Evolutionary conservation across 768 basidiomycete genomes (phyloP).

Genomic region (Vishniacozyma victoriae): DNA sequence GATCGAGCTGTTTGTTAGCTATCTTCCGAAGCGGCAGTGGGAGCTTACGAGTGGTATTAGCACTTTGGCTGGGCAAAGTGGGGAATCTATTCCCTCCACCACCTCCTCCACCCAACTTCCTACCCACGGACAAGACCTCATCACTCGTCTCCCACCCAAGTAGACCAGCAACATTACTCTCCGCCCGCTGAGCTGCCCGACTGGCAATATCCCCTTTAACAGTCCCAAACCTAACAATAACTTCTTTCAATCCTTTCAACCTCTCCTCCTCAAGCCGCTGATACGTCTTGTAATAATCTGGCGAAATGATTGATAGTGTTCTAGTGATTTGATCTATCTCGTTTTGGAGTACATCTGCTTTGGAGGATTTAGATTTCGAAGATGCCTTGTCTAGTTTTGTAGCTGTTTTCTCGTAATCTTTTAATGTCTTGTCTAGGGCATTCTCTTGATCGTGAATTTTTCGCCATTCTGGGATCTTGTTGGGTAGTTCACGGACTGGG

Average conservation of each 20-base stretch:
- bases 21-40: neutral
- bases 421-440: conserved; percentile 44
- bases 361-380: conserved; percentile 32
- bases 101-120: conserved; percentile 20
- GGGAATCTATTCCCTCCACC: conserved; percentile 11
- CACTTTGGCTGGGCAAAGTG: conserved; percentile 6
- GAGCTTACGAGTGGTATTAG: conserved; percentile 26
- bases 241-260: conserved; percentile 40
- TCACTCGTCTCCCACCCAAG: conserved; percentile 43
- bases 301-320: conserved; percentile 33
- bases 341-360: conserved; percentile 28
- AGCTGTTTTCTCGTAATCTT: conserved; percentile 43
- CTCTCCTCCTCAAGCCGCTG: conserved; percentile 41
- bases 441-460: conserved; percentile 32
- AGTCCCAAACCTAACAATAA: conserved; percentile 44
- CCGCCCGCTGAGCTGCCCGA: conserved; percentile 38
- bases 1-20: conserved; percentile 6
- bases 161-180: conserved; percentile 33
- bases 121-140: conserved; percentile 37
- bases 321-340: conserved; percentile 33
- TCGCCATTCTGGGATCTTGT: conserved; percentile 29
- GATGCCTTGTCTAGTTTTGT: conserved; percentile 42
- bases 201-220: conserved; percentile 37
- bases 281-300: conserved; percentile 41
- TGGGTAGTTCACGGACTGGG: conserved; percentile 39